Evolutionary conservation across 805 yeast species (phyloP).

Genomic region (Candida suzukii): DNA sequence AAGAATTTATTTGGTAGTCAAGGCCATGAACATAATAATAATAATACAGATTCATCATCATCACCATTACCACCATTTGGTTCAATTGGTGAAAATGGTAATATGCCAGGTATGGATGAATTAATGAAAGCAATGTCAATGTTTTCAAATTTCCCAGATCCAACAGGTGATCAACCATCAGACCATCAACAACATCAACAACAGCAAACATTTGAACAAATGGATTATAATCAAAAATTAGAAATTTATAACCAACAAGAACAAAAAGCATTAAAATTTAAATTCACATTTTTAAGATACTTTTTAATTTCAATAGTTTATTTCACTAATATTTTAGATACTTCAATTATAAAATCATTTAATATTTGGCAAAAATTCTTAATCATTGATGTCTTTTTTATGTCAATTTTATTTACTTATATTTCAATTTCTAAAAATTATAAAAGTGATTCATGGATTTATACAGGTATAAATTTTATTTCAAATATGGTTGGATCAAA

Average conservation of each 20-base stretch:
- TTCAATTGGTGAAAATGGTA: conserved; percentile 3
- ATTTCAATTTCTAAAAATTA: conserved; percentile 6
- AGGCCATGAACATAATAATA: not conserved
- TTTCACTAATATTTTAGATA: conserved; percentile 5
- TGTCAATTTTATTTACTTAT: conserved; percentile 9
- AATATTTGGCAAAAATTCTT: conserved; percentile 18
- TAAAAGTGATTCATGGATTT: not conserved
- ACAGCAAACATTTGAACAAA: conserved; percentile 4
- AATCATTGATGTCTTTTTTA: conserved; percentile 11
- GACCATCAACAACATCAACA: not conserved
- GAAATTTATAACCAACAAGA: conserved; percentile 8
- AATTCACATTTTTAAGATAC: conserved; percentile 13
- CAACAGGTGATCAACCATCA: conserved; percentile 1
- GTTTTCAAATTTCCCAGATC: not conserved
- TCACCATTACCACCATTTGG: too few species aligned
- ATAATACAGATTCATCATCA: too few species aligned
- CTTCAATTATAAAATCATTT: not conserved
- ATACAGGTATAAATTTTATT: conserved; percentile 12
- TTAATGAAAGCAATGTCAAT: not conserved
- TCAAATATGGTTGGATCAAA: conserved; percentile 17
- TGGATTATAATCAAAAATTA: conserved; percentile 9
- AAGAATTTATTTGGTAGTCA: conserved; percentile 3
- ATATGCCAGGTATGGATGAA: conserved; percentile 1
- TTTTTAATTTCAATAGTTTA: conserved; percentile 7
- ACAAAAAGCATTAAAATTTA: conserved; percentile 6